Base-by-base conservation (phyloP, 257 asterid species). In the Solanum chilense region DNA sequence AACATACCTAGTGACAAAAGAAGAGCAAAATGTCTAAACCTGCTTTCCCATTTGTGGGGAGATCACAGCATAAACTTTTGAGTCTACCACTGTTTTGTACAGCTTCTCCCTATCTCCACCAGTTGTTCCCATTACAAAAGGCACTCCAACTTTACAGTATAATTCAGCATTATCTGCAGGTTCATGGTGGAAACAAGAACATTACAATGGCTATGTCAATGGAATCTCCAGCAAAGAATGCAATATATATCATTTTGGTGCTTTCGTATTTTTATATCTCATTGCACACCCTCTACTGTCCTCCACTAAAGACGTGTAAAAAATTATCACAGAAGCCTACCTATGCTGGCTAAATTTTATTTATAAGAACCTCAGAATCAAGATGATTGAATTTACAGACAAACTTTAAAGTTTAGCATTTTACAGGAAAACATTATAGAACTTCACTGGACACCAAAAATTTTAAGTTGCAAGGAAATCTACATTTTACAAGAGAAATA, bases 11-110 rank as follows among this genome's bases (percentile, higher is more conserved):
- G 64, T 56, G 44, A 16, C 12, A 56, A 66, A 35, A 76, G 6
- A 13, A 41, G 39, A 52, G 35, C 44, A 31, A 39, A 18, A 23
- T 47, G 81, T 69, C 18, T 74, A 20, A 68, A 97, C 99, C 99
- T 97, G 99, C 90, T 97, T 97, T 86, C 99, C 99, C 99, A 97
- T 97, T 92, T 97, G 99, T n/a, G 99, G 99, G 56, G 99, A 97
- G 92, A 97, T 97, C 87, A 97, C 98, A 87, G 98, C 99, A 93
- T 93, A 95, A 75, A 88, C 89, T 68, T 92, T 93, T 10, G 99
- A 93, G 85, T 93, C 96, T 39, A 86, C 86, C n/a, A 94, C 98
- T 62, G 98, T 94, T 90, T 96, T 95, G 87, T 90, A 91, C 82
- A 97, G 91, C 87, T 84, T 93, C 77, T 97, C 97, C 92, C 99